A percentile compares a stretch with the other conserved stretches of the same genome.
Evolutionary conservation across 176 grass and related monocot species (phyloP).

Genomic region (Leersia perrieri): DNA sequence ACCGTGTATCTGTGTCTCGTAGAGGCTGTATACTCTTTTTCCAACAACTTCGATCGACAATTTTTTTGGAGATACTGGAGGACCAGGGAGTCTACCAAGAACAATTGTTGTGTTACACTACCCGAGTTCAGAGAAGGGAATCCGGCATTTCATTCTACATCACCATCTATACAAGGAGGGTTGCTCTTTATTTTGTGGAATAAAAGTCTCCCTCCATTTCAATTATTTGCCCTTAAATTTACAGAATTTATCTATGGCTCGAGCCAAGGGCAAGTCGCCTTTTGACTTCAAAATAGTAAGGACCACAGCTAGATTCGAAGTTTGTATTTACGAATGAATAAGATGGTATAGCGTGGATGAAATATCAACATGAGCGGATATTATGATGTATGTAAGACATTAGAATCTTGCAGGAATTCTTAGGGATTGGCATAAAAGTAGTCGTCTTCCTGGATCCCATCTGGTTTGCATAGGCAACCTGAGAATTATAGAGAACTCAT

Average conservation of each 20-base stretch:
- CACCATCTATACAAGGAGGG: conserved; percentile 63
- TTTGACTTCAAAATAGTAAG: conserved; percentile 11
- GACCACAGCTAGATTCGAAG: conserved; percentile 11
- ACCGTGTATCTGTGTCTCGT: neutral
- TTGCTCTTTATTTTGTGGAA: conserved; percentile 43
- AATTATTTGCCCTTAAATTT: conserved; percentile 47
- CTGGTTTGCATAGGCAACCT: conserved; percentile 61
- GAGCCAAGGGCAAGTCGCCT: neutral
- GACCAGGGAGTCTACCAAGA: conserved; percentile 20
- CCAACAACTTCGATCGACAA: conserved; percentile 25
- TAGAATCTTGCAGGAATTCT: conserved; percentile 61
- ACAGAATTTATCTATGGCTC: conserved; percentile 15
- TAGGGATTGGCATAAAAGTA: conserved; percentile 96
- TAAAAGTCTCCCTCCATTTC: conserved; percentile 34
- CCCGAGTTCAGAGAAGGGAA: neutral
- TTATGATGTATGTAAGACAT: conserved; percentile 40
- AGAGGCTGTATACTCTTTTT: conserved; percentile 8
- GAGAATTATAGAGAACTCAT: conserved; percentile 72
- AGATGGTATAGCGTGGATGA: conserved; percentile 33
- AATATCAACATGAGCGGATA: conserved; percentile 28
- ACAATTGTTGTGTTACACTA: conserved; percentile 47
- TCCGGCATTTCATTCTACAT: conserved; percentile 29
- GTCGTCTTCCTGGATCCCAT: conserved; percentile 96
- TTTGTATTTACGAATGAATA: conserved; percentile 36
- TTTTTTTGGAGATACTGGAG: neutral